Evolutionary conservation across 2,329 filamentous ascomycete genomes (phyloP).

Genomic region (Colletotrichum cuscutae): DNA sequence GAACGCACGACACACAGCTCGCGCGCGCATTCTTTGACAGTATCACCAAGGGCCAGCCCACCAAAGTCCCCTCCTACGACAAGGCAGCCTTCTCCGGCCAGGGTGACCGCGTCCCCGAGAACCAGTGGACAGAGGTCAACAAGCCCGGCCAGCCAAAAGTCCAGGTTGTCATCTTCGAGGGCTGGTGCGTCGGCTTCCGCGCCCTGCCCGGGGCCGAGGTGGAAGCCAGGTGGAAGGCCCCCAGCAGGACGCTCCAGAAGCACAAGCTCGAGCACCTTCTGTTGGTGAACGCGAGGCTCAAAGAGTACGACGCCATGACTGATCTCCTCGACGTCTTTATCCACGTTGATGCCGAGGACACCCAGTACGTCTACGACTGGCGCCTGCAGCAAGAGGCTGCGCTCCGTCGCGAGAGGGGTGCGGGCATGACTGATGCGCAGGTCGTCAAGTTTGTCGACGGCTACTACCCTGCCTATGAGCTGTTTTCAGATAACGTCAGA

Average conservation of each 20-base stretch:
- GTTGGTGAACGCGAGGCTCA: slow-evolving; percentile 60
- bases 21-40: slow-evolving; percentile 69
- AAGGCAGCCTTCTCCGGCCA: slow-evolving; percentile 81
- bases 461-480: slow-evolving; percentile 78
- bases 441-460: slow-evolving; percentile 78
- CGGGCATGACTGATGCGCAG: slow-evolving; percentile 85
- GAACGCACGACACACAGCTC: slow-evolving; percentile 81
- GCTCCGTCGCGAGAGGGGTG: slow-evolving; percentile 72
- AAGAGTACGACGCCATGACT: slow-evolving; percentile 60
- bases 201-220: slow-evolving; percentile 64
- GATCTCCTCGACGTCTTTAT: slow-evolving; percentile 64
- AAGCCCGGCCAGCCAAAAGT: slow-evolving; percentile 58
- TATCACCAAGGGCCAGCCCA: slow-evolving; percentile 62
- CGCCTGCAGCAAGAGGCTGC: slow-evolving; percentile 81
- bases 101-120: slow-evolving; percentile 76
- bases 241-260: slow-evolving; percentile 58
- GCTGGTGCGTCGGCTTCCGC: slow-evolving; percentile 91
- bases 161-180: slow-evolving; percentile 82
- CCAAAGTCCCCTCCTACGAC: slow-evolving; percentile 80
- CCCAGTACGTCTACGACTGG: slow-evolving; percentile 85
- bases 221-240: slow-evolving; percentile 61
- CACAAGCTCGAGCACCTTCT: slow-evolving; percentile 61
- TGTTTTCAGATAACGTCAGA: slow-evolving; percentile 71
- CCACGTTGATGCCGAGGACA: slow-evolving; percentile 76
- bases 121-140: slow-evolving; percentile 70